Evolutionary conservation across 768 basidiomycete genomes (phyloP).

Genomic region (Auriculariales sp.): DNA sequence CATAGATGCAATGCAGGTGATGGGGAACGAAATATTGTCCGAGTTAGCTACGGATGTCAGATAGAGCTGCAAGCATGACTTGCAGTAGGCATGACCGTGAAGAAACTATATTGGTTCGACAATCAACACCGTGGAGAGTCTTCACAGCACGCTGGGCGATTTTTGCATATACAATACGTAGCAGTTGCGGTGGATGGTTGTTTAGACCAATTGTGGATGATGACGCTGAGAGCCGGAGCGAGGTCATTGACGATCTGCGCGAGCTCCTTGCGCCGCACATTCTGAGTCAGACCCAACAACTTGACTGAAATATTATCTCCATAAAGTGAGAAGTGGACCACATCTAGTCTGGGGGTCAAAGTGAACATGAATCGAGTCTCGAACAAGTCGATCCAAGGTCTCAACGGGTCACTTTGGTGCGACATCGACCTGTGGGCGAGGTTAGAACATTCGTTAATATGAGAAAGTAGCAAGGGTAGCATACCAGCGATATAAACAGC

Average conservation of each 20-base stretch:
- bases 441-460: background rate
- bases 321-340: background rate
- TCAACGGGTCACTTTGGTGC: background rate
- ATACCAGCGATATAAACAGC: background rate
- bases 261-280: background rate
- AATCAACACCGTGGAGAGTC: constrained; percentile 52
- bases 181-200: background rate
- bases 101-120: constrained; percentile 34
- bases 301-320: background rate
- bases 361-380: background rate
- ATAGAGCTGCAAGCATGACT: constrained; percentile 43
- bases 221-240: background rate
- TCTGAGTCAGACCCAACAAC: background rate
- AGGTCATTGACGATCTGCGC: background rate
- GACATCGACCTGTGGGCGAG: too few species aligned
- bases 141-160: constrained; percentile 27
- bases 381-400: background rate
- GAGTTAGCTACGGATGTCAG: constrained; percentile 42
- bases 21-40: constrained; percentile 37
- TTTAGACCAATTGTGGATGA: background rate
- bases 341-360: background rate
- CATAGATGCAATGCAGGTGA: constrained; percentile 46
- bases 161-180: background rate
- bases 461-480: background rate
- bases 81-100: constrained; percentile 62